Conservation (phyloP, 1,139 yeast species). For the Protomyces arabidopsidicola region DNA sequence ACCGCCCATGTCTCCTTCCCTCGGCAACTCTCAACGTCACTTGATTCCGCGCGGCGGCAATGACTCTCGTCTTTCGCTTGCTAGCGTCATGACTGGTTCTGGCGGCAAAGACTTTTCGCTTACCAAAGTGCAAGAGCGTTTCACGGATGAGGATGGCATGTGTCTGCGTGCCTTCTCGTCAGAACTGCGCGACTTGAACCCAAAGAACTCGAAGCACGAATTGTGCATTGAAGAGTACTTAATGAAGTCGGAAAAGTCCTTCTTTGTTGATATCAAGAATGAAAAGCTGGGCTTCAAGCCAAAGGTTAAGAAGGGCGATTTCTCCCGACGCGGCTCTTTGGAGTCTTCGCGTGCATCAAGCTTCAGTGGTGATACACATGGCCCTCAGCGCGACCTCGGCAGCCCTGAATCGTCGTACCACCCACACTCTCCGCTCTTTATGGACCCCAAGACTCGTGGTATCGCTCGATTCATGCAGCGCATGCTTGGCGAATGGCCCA, state of each 20-base stretch:
- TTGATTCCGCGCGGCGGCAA: conserved; percentile 19
- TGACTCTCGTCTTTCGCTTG: conserved; percentile 29
- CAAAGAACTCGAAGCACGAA: conserved; percentile 28
- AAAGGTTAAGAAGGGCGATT: conserved; percentile 22
- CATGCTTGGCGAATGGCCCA: conserved; percentile 28
- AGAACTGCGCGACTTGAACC: conserved; percentile 24
- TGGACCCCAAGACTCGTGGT: conserved; percentile 12
- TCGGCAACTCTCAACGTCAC: conserved; percentile 20
- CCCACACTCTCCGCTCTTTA: conserved; percentile 7
- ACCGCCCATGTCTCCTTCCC: conserved; percentile 26
- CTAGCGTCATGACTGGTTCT: conserved; percentile 29
- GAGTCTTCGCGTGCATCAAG: conserved; percentile 26
- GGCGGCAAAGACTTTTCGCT: conserved; percentile 28
- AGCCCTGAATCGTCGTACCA: conserved; percentile 20
- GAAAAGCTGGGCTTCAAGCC: conserved; percentile 28
- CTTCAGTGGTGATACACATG: conserved; percentile 17
- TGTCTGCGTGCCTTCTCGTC: conserved; percentile 26
- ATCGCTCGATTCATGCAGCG: conserved; percentile 26
- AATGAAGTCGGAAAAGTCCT: conserved; percentile 26
- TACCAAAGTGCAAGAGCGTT: conserved; percentile 24
- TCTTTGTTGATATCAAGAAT: conserved; percentile 20
- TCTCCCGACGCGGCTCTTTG: conserved; percentile 19
- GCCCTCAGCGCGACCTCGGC: conserved; percentile 16
- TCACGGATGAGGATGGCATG: conserved; percentile 30
- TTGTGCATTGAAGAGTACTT: conserved; percentile 29